Base-by-base conservation (phyloP, 176 grass and related monocot species). In the Oryza meridionalis region DNA sequence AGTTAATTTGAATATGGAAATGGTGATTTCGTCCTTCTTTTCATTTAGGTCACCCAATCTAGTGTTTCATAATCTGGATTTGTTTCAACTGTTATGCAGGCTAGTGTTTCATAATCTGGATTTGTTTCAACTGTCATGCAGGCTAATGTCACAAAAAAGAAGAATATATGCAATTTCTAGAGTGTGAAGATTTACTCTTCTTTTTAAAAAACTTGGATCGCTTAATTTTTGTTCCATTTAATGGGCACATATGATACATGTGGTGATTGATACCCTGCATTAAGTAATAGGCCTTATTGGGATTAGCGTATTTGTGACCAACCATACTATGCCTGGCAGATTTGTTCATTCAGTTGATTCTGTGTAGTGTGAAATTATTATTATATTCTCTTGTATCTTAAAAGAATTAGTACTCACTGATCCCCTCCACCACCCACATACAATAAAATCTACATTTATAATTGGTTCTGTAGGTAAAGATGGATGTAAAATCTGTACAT, bases 371-470 rank as follows among this genome's bases (percentile, higher is more conserved):
- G 47, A 50, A 50, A 50, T 50, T 50, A 50, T 1, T 50, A 50
- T 50, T 16, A 50, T 25, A 25, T 61, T 49, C 59, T 19, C 49
- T 68, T 47, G 62, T 76, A 81, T 61, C 58, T 49, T n/a, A 19
- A 22, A 69, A 32, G 32, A 43, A 22, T 4, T 25, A 76, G 8
- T 64, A 76, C 25, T 31, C 25, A 42, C 32, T 29, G 35, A 46
- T 42, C 38, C 63, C 21, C 64, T 55, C 77, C 0, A 31, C 81
- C 82, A 78, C 9, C 37, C 25, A 65, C 21, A 87, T 58, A 42
- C 9, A 6, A n/a, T 9, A 69, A 62, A 76, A 68, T 6, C 19
- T 45, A 40, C 14, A 44, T 25, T 80, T 86, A 43, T 74, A 29
- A 53, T 73, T 43, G 6, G 16, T 58, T 16, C 11, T 82, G 42